These are phyloP conservation scores for Gracilariopsis chorda DNA, from an alignment of 23 red algal genomes.

Conservation along the genomic window DNA sequence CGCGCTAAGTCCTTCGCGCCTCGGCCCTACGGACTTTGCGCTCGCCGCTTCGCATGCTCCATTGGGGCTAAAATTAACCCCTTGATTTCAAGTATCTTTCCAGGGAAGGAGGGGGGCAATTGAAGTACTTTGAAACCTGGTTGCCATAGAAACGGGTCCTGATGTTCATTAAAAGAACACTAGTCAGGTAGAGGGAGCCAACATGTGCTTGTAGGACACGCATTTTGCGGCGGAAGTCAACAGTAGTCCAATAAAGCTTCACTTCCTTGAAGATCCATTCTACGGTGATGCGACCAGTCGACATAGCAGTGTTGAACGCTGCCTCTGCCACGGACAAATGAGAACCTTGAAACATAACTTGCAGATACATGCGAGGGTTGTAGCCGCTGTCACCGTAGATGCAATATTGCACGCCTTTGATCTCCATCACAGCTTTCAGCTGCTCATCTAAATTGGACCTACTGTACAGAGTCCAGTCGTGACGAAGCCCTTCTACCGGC, in stretches of 20 bases:
- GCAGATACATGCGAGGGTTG: background rate
- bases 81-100: too few species aligned
- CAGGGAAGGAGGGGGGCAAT: too few species aligned
- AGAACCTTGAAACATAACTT: background rate
- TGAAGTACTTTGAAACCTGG: background rate
- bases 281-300: background rate
- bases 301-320: background rate
- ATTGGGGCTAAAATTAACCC: too few species aligned
- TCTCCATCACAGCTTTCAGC: background rate
- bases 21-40: too few species aligned
- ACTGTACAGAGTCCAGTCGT: background rate
- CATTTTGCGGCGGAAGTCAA: background rate
- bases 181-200: background rate
- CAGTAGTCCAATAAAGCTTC: background rate
- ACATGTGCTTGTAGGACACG: background rate
- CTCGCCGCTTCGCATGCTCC: too few species aligned
- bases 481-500: background rate
- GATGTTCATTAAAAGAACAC: background rate
- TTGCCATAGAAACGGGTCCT: background rate
- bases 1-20: background rate
- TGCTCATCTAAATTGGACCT: background rate
- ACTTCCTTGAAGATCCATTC: background rate
- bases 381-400: slow-evolving; percentile 8
- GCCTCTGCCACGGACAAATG: background rate
- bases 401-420: background rate